phyloP scores from a whole-genome alignment of 495 filamentous ascomycete genomes.

The Staphylotrichum tortipilum region DNA sequence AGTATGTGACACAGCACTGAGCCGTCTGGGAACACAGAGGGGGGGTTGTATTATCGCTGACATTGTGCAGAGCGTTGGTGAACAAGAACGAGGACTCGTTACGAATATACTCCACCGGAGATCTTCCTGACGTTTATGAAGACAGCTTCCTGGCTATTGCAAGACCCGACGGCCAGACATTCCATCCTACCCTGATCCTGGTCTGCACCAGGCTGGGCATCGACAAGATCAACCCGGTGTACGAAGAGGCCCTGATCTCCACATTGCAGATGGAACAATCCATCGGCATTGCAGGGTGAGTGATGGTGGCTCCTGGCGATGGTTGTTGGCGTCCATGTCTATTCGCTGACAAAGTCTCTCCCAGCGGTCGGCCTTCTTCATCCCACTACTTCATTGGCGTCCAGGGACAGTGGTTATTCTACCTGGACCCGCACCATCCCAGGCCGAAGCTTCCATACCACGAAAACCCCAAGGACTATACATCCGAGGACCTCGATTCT shows the following conservation, averaged over 20 bases:
- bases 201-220: conserved; percentile 85
- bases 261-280: conserved; percentile 79
- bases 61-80: conserved; percentile 54
- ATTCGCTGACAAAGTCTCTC: conserved; percentile 3
- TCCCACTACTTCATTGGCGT: conserved; percentile 96
- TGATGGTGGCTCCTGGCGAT: background rate
- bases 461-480: conserved; percentile 45
- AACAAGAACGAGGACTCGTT: conserved; percentile 51
- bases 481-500: conserved; percentile 62
- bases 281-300: conserved; percentile 91
- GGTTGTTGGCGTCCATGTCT: background rate
- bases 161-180: conserved; percentile 48
- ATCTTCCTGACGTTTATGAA: conserved; percentile 86
- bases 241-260: conserved; percentile 80
- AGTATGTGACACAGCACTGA: conserved; percentile 47
- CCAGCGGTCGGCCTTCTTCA: conserved; percentile 81
- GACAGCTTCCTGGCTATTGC: conserved; percentile 74
- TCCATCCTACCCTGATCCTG: conserved; percentile 80
- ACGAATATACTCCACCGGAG: conserved; percentile 79
- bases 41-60: background rate
- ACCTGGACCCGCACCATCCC: conserved; percentile 85
- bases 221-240: conserved; percentile 84
- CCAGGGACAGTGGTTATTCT: conserved; percentile 86
- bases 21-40: background rate
- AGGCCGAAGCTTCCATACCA: conserved; percentile 57